Conservation (phyloP, 1,139 yeast genomes). For the Hansenula sp. region DNA sequence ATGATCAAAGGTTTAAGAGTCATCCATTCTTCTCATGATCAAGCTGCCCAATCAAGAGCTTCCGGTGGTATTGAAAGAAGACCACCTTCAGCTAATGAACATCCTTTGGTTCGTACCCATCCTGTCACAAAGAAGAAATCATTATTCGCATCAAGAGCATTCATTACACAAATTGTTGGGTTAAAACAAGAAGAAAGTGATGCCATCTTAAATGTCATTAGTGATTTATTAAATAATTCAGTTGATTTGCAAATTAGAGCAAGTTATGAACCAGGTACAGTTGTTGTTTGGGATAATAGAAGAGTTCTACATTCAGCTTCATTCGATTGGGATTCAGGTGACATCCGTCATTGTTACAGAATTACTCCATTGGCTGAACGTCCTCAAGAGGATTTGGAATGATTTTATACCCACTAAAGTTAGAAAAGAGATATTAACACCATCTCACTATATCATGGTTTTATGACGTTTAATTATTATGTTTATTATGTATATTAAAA, state of each 20-base stretch:
- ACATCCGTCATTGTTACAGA: slow-evolving; percentile 63
- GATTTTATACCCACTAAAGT: not conserved
- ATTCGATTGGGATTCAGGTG: slow-evolving; percentile 55
- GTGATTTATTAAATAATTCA: slow-evolving; percentile 44
- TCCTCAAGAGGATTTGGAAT: slow-evolving; percentile 20
- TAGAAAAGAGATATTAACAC: no score
- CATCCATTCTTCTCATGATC: slow-evolving; percentile 65
- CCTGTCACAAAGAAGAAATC: slow-evolving; percentile 65
- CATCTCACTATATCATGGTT: no score
- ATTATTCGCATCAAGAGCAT: slow-evolving; percentile 56
- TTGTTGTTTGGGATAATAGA: slow-evolving; percentile 73
- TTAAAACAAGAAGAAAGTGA: slow-evolving; percentile 63
- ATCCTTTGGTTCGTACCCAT: slow-evolving; percentile 65
- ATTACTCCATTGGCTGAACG: slow-evolving; percentile 55
- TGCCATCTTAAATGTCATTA: slow-evolving; percentile 49
- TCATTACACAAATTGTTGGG: slow-evolving; percentile 60
- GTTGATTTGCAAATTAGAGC: slow-evolving; percentile 56
- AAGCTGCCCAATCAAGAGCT: slow-evolving; percentile 51
- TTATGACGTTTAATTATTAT: not conserved
- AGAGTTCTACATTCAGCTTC: slow-evolving; percentile 61
- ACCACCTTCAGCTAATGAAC: slow-evolving; percentile 53
- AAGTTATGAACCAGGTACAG: slow-evolving; percentile 55
- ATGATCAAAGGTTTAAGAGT: slow-evolving; percentile 57
- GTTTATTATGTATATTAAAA: not conserved
- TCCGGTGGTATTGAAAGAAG: slow-evolving; percentile 64